Evolutionary conservation across 2,329 filamentous ascomycete species (phyloP).

Genomic region (Neofusicoccum ribis): DNA sequence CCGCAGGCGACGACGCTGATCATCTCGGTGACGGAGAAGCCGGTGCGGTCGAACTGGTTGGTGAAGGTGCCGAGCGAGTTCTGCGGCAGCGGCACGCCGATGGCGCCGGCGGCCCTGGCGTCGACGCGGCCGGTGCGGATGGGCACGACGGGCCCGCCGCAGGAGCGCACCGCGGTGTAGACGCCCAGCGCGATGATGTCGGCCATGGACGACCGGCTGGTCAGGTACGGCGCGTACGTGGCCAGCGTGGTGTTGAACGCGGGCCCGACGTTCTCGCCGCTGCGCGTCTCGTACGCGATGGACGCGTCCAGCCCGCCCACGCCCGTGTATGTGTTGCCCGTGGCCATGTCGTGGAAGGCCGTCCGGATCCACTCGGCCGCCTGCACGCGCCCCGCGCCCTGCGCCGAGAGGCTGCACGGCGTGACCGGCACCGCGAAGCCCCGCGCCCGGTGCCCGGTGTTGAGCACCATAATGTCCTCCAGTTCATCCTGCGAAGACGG

Average conservation of each 20-base stretch:
- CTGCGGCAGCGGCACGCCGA: conserved; percentile 60
- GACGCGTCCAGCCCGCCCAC: conserved; percentile 61
- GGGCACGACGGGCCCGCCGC: conserved; percentile 58
- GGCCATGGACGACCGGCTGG: conserved; percentile 53
- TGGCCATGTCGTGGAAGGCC: conserved; percentile 64
- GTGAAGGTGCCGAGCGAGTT: conserved; percentile 55
- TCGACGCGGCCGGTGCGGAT: conserved; percentile 57
- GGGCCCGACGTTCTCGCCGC: conserved; percentile 58
- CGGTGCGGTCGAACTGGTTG: conserved; percentile 59
- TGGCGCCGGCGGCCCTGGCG: conserved; percentile 49
- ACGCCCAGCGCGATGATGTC: conserved; percentile 61
- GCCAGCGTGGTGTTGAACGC: conserved; percentile 56
- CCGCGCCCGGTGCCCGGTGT: conserved; percentile 55
- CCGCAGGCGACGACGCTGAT: conserved; percentile 62
- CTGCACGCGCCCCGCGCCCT: conserved; percentile 56
- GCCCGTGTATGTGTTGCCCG: conserved; percentile 50
- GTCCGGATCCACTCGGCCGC: conserved; percentile 64
- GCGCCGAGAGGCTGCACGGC: conserved; percentile 53
- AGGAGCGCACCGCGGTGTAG: conserved; percentile 59
- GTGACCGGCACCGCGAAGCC: conserved; percentile 59
- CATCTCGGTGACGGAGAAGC: conserved; percentile 59
- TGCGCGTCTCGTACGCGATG: conserved; percentile 59
- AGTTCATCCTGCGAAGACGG: conserved; percentile 56
- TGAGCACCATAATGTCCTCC: conserved; percentile 64
- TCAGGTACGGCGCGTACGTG: conserved; percentile 57